phyloP scores from a whole-genome alignment of 2,329 filamentous ascomycete species.

The Ophiosphaerella herpotricha region DNA sequence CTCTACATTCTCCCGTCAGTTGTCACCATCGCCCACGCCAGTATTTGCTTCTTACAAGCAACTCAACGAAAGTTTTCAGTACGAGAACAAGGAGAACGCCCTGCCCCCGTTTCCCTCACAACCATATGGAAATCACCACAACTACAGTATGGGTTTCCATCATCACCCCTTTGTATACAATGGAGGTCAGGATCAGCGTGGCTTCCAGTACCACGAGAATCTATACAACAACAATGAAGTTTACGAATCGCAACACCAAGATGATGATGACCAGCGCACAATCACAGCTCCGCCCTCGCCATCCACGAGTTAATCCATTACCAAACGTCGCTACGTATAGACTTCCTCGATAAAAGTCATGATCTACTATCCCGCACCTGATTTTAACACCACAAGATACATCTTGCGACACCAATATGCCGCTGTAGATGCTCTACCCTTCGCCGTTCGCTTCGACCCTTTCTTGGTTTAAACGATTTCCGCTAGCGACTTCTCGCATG shows the following conservation, averaged over 20 bases:
- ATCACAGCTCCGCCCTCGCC: constrained; percentile 45
- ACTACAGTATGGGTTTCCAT: constrained; percentile 27
- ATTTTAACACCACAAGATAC: constrained; percentile 1
- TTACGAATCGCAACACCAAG: constrained; percentile 30
- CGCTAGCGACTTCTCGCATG: constrained; percentile 13
- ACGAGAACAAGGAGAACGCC: constrained; percentile 43
- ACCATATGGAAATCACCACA: constrained; percentile 29
- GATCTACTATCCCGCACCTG: constrained; percentile 1
- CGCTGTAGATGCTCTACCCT: constrained; percentile 7
- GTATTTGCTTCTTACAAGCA: constrained; percentile 33
- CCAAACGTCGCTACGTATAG: neutral
- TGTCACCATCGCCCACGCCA: constrained; percentile 31
- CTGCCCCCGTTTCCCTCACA: constrained; percentile 27
- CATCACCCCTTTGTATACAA: constrained; percentile 36
- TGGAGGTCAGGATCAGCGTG: constrained; percentile 35
- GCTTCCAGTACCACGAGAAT: constrained; percentile 29
- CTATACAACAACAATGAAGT: constrained; percentile 25
- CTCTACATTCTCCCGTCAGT: constrained; percentile 34
- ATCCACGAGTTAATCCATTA: constrained; percentile 27
- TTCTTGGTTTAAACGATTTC: constrained; percentile 22
- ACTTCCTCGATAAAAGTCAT: neutral
- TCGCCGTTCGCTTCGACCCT: constrained; percentile 23
- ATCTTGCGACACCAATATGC: constrained; percentile 3
- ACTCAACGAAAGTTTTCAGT: constrained; percentile 33
- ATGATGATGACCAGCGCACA: constrained; percentile 42